Conservation (phyloP, 169 alveolate species). For the Eimeria necatrix region DNA sequence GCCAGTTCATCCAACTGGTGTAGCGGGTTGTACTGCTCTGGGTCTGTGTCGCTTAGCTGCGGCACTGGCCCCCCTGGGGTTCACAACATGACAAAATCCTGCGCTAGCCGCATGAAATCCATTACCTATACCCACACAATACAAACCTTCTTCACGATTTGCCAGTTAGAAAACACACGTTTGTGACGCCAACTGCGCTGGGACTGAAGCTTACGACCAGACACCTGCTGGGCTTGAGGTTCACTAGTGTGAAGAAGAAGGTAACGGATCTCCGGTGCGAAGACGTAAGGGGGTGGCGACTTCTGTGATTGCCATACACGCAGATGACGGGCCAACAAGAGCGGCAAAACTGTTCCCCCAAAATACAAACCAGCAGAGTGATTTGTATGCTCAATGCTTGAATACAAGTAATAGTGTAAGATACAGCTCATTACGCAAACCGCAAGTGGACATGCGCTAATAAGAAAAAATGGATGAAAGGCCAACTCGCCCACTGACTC, state of each 20-base stretch:
- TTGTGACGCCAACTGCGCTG: background rate
- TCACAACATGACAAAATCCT: background rate
- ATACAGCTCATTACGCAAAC: background rate
- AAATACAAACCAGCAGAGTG: too few species aligned
- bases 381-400: too few species aligned
- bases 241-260: constrained; percentile 78
- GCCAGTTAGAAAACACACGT: background rate
- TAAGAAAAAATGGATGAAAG: background rate
- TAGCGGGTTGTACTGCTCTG: constrained; percentile 71
- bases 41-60: constrained; percentile 78
- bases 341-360: too few species aligned
- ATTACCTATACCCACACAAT: too few species aligned
- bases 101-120: background rate
- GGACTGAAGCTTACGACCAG: constrained; percentile 66
- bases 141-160: too few species aligned
- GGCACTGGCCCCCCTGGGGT: constrained; percentile 78
- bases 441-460: background rate
- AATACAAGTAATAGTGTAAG: too few species aligned
- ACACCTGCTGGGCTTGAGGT: constrained; percentile 69
- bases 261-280: constrained; percentile 80
- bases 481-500: background rate
- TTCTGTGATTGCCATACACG: constrained; percentile 37
- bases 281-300: constrained; percentile 74
- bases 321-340: too few species aligned
- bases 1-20: constrained; percentile 78